Base-by-base conservation (phyloP, 805 yeast species). In the Yamadazyma kitorensis region DNA sequence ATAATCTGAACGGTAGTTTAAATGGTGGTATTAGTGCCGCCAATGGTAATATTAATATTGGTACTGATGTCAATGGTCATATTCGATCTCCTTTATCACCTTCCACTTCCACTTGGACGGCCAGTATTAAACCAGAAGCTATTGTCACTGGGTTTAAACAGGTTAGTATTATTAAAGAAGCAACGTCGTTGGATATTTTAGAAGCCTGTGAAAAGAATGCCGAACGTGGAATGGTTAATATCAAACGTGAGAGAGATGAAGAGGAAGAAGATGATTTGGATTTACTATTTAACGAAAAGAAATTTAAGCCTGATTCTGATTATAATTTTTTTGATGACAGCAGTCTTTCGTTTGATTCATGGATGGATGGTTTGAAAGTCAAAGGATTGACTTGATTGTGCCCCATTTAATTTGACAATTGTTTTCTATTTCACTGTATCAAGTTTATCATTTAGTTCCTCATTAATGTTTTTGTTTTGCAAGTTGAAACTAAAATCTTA, bases 131-230 rank as follows among this genome's bases (percentile, higher is more conserved):
- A 29, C 70, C 78, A 1, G 52, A 52, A 12, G 68, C 72, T 10
- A 59, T 76, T 13, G 40, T 62, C 1, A 61, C 73, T 5, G 69
- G 76, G 0, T 74, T 76, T 48, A 58, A 59, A 36, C 78, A 65
- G 31, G 66, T 71, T 15, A 64, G 62, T 15, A 41, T 43, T 22
- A 64, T 70, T 20, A 49, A 54, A 32, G 69, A 65, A 25, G 48
- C 59, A 29, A 55, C 55, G n/a, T 39, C 53, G 3, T 36, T 39
- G 9, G 54, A 56, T 34, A 47, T 56, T 10, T 46, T 57, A 19
- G 51, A 46, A 16, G 44, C 43, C 5, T 55, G 61, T 41, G 44
- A 49, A 4, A 18, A 20, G 6, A 25, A 18, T 14, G 14, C 23
- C 4, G 34, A 35, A 27, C 24, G 23, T 15, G 24, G 8, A 13